Percentiles rank a stretch among this genome's conserved stretches.
phyloP scores from a whole-genome alignment of 164 flowering plant genomes.

The Chloranthus sessilifolius region DNA sequence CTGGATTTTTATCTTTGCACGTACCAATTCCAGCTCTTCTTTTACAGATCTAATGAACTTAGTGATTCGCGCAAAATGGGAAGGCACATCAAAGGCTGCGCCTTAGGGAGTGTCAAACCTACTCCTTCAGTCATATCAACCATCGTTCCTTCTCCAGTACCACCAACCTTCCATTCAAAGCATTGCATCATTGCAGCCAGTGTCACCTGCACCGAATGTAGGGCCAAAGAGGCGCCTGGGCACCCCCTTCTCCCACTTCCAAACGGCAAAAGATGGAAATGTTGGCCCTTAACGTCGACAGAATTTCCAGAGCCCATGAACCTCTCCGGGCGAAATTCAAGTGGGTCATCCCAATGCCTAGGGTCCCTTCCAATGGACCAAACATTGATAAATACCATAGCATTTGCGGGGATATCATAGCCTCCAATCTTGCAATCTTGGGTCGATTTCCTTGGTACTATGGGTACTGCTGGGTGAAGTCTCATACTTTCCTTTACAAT shows the following conservation, averaged over 20 bases:
- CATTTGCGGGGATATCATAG: slow-evolving; percentile 1
- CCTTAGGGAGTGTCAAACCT: slow-evolving; percentile 6
- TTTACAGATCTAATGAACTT: too few relatives aligned
- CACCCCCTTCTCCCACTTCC: slow-evolving; percentile 15
- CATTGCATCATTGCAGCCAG: neutral
- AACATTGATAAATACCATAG: too few relatives aligned
- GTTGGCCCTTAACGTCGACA: neutral
- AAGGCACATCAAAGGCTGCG: slow-evolving; percentile 4
- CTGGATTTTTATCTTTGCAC: too few relatives aligned
- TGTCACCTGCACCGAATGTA: neutral
- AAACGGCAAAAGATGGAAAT: slow-evolving; percentile 9
- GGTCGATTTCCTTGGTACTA: slow-evolving; percentile 4
- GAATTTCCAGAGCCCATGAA: slow-evolving; percentile 8
- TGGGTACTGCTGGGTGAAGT: too few relatives aligned
- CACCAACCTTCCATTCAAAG: neutral
- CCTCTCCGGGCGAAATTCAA: slow-evolving; percentile 43
- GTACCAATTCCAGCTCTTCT: too few relatives aligned
- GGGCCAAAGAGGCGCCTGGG: slow-evolving; percentile 7
- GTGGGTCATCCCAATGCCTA: too few relatives aligned
- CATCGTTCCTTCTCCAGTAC: neutral
- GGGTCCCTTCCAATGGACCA: too few relatives aligned
- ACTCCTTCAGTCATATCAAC: slow-evolving; percentile 11
- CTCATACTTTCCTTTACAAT: too few relatives aligned
- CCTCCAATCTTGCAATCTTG: slow-evolving; percentile 5
- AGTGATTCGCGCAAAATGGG: neutral